Percentiles rank a stretch among this genome's conserved stretches.
Conservation (phyloP, 2,329 filamentous ascomycete genomes). For the Colletotrichum magnum region DNA sequence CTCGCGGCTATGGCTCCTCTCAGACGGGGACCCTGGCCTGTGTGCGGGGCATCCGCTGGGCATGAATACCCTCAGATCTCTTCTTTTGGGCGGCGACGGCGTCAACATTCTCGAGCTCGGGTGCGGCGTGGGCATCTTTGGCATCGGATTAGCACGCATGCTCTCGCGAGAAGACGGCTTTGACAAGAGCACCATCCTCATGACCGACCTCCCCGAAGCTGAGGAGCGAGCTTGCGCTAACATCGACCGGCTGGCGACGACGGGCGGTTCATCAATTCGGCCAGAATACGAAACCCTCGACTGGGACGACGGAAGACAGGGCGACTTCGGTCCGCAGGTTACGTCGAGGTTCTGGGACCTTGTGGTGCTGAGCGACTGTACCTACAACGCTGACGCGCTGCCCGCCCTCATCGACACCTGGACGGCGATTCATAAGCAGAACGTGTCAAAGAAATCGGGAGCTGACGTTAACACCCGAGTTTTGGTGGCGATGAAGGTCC, state of each 20-base stretch:
- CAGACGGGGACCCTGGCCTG: conserved; percentile 29
- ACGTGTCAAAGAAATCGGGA: conserved; percentile 43
- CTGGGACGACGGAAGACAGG: conserved; percentile 66
- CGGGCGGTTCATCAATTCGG: background rate
- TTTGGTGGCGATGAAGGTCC: conserved; percentile 69
- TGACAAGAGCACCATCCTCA: conserved; percentile 55
- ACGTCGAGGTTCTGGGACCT: conserved; percentile 64
- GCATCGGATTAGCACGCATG: conserved; percentile 60
- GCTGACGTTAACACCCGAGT: conserved; percentile 56
- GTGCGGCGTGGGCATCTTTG: conserved; percentile 69
- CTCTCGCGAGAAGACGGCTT: conserved; percentile 43
- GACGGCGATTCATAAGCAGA: conserved; percentile 61
- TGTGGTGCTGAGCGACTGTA: conserved; percentile 71
- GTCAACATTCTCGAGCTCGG: conserved; percentile 68
- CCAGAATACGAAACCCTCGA: conserved; percentile 69
- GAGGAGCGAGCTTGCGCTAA: conserved; percentile 64
- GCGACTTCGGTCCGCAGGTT: conserved; percentile 58
- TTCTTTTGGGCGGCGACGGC: conserved; percentile 45
- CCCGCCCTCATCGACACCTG: conserved; percentile 68
- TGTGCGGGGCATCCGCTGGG: conserved; percentile 1
- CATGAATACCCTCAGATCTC: conserved; percentile 38
- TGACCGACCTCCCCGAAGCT: conserved; percentile 71
- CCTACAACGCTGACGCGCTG: conserved; percentile 71
- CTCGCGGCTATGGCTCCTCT: conserved; percentile 47
- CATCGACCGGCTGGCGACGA: conserved; percentile 50